Base-by-base conservation (phyloP, 2,329 filamentous ascomycete species). In the Albophoma yamanashiensis region DNA sequence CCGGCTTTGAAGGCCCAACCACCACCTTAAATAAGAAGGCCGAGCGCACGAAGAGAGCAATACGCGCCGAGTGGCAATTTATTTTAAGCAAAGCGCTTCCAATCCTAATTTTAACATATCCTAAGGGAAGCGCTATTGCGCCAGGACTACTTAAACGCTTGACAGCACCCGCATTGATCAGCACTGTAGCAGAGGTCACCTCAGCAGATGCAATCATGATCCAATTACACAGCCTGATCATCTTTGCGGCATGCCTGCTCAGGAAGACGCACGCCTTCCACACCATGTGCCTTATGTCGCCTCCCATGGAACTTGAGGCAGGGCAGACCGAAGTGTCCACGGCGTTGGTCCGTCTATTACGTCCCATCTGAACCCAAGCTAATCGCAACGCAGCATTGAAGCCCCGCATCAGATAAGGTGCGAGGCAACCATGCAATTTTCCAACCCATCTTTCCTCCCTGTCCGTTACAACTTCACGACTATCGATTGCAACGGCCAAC, bases 351-450 rank as follows among this genome's bases (percentile, higher is more conserved):
- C 31, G 7, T 58, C 43, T 11, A 22, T 15, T 27, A n/a, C 4
- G 4, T 4, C 15, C 40, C 8, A n/a, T n/a, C 17, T 42, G 3
- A 20, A 20, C n/a, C 40, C 8, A 12, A 17, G 34, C 57, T 58
- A 58, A 58, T 36, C 27, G 34, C 22, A 22, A 43, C 36, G 40
- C 25, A 61, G 60, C 8, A 56, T 61, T 36, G 39, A 57, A 40
- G 53, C 53, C 4, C 58, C 57, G 11, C 27, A 38, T 25, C 17
- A 36, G 42, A 61, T 43, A 25, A 59, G 58, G 56, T 62, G 58
- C 39, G 45, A 62, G 34, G 60, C 47, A 45, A 59, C 60, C 31
- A 39, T 62, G 20, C 45, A 59, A 39, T 62, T 62, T 25, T 53
- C 39, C 27, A 43, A 62, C 27, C 40, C 38, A 25, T 59, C 58